These are phyloP conservation scores for Rubia yunnanensis DNA, from an alignment of 257 asterid genomes.

Conservation along the genomic window DNA sequence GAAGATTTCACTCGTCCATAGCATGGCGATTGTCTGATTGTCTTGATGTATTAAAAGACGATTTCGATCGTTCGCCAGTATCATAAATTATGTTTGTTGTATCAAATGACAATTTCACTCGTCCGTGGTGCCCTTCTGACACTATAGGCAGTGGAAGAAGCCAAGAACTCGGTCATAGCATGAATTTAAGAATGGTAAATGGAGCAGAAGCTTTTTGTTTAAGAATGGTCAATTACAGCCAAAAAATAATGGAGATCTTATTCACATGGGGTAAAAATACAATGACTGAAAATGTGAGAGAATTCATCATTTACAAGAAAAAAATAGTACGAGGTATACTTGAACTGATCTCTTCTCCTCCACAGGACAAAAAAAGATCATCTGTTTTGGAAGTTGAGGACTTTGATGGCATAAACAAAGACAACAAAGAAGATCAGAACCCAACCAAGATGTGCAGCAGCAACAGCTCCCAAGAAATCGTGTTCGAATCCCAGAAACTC, in stretches of 20 bases:
- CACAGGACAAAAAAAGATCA: conserved; percentile 5
- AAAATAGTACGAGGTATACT: not conserved
- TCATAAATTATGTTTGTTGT: too few species aligned
- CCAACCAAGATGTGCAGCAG: conserved; percentile 60
- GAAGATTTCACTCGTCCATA: too few species aligned
- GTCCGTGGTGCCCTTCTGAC: too few species aligned
- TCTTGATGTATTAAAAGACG: too few species aligned
- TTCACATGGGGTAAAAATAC: not conserved
- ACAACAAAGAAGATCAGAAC: conserved; percentile 47
- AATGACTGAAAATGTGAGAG: not conserved
- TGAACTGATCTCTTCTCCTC: conserved; percentile 2
- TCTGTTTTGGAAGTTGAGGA: conserved; percentile 65
- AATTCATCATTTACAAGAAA: not conserved
- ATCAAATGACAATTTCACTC: too few species aligned
- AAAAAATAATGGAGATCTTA: not conserved
- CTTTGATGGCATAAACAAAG: conserved; percentile 58
- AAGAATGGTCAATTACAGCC: not conserved
- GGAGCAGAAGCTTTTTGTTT: not conserved
- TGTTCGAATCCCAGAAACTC: conserved; percentile 38
- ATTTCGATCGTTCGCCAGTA: too few species aligned
- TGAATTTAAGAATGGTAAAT: too few species aligned
- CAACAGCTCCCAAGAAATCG: conserved; percentile 59
- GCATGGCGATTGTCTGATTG: too few species aligned
- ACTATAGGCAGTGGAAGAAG: too few species aligned
- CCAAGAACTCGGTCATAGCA: too few species aligned